These are phyloP conservation scores for Ceratocystis harringtonii DNA, from an alignment of 2,329 filamentous ascomycete species.

Conservation along the genomic window DNA sequence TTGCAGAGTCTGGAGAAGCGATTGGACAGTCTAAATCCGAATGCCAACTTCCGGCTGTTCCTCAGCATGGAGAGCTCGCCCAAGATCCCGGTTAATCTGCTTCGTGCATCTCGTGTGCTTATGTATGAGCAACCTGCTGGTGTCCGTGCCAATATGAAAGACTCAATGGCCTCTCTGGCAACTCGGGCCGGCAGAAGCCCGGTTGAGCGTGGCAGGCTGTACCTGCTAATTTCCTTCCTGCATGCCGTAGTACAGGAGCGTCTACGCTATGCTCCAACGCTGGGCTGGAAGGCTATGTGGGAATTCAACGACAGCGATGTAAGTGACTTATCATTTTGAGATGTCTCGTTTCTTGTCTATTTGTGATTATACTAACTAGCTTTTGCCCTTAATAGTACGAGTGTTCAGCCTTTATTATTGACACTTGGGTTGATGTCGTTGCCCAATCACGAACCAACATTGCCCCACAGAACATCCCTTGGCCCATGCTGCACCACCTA, in stretches of 20 bases:
- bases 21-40: conserved; percentile 86
- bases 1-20: conserved; percentile 94
- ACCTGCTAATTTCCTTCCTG: conserved; percentile 81
- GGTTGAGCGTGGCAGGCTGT: conserved; percentile 79
- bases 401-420: conserved; percentile 90
- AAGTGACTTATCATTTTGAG: conserved; percentile 33
- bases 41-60: conserved; percentile 86
- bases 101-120: conserved; percentile 81
- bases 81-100: conserved; percentile 91
- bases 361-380: not conserved
- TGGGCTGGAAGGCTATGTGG: conserved; percentile 99
- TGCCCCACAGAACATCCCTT: conserved; percentile 83
- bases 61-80: conserved; percentile 94
- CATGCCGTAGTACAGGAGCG: conserved; percentile 94
- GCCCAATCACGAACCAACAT: conserved; percentile 82
- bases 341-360: not conserved
- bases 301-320: conserved; percentile 99
- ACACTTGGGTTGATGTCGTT: conserved; percentile 77
- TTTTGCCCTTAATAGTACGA: conserved; percentile 48
- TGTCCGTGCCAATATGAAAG: conserved; percentile 95
- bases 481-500: conserved; percentile 85
- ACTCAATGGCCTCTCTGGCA: conserved; percentile 74
- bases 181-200: conserved; percentile 64
- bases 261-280: conserved; percentile 77
- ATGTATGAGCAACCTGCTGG: conserved; percentile 98